Evolutionary conservation across 2,329 filamentous ascomycete species (phyloP).

Genomic region (Colletotrichum lindemuthianum): DNA sequence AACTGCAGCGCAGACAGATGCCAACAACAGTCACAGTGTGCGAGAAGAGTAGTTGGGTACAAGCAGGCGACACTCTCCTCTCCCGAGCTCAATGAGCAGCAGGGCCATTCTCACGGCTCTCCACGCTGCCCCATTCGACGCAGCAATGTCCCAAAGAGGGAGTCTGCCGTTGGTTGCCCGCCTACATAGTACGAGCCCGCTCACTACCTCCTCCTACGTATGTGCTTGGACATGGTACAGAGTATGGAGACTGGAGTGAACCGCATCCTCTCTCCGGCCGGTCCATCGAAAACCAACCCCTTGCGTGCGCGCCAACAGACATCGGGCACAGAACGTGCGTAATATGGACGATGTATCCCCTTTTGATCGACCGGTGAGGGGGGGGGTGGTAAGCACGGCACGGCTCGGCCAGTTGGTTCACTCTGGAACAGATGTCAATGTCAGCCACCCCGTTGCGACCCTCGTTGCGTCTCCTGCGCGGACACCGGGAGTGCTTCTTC

Average conservation of each 20-base stretch:
- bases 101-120: constrained; percentile 15
- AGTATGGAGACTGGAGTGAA: too few species aligned
- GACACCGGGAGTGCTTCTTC: constrained; percentile 10
- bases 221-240: too few species aligned
- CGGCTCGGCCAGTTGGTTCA: constrained; percentile 23
- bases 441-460: constrained; percentile 4
- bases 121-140: constrained; percentile 14
- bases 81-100: not conserved
- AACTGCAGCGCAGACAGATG: too few species aligned
- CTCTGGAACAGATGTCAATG: not conserved
- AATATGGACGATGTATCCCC: constrained; percentile 18
- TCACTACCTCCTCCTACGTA: too few species aligned
- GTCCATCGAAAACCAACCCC: constrained; percentile 3
- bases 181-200: constrained; percentile 9
- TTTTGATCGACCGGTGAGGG: constrained; percentile 31
- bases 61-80: too few species aligned
- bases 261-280: constrained; percentile 14
- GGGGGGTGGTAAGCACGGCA: constrained; percentile 30
- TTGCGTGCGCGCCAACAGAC: constrained; percentile 4
- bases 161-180: constrained; percentile 2
- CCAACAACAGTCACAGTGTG: constrained; percentile 17
- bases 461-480: not conserved
- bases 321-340: constrained; percentile 21
- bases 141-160: constrained; percentile 14
- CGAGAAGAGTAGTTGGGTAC: too few species aligned